Evolutionary conservation across 768 basidiomycete genomes (phyloP), one percentile per base, ranked within the genome.

Genomic region (Lyophyllum semitale): DNA sequence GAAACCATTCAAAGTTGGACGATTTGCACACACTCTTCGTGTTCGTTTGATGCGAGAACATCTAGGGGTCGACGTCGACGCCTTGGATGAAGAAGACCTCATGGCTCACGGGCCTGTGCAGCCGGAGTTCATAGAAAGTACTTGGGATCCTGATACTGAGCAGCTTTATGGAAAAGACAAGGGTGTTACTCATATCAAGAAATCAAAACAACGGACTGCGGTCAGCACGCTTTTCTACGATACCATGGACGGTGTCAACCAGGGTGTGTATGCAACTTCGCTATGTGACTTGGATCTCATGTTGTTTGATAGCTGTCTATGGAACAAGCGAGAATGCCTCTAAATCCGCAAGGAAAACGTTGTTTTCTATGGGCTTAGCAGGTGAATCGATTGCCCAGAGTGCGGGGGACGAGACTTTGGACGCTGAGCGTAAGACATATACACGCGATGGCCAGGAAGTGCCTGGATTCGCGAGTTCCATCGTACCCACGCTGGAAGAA

Each of bases 11-110:
- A 85, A 93, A 80, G 96, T 98, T 55, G 97, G 97, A 18, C 88
- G 96, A 23, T 99, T 97, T 70, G 95, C 96, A 2, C 97, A 99
- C 71, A 90, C 91, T 3, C 79, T 99, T 11, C 88, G 97, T 6
- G 80, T 98, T 43, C 85, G 96, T 17, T 77, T 99, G 57, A 99
- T 99, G 97, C 82, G 91, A 59, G 97, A 99, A 66, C 97, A 99
- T 67, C 78, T 97, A 55, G 97, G 97, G 2, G 79, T 98, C 53
- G 94, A 99, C 67, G 95, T 98, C 27, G 97, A 99, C 66, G 80
- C 84, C 2, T 75, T 97, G 62, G 82, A 84, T 41, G 89, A 94
- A 60, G 89, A 90, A 49, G 86, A 91, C 48, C 71, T 87, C 18
- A 83, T 81, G 78, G 71, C 75, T 1, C 69, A 75, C 20, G 77